Conservation (phyloP, 768 basidiomycete species). For the Tulasnella sp. region DNA sequence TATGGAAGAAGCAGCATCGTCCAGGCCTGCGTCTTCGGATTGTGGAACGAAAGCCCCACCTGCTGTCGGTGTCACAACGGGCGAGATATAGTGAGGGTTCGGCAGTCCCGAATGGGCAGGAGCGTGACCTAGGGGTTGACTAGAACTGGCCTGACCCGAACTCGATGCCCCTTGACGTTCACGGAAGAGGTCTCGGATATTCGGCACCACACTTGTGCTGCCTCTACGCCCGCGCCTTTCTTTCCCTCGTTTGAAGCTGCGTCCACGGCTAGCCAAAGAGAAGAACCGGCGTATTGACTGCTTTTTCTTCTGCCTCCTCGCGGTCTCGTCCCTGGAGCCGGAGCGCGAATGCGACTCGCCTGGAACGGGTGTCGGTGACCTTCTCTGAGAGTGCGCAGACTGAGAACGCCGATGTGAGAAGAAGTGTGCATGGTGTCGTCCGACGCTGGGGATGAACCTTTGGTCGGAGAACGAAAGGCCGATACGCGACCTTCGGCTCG, state of each 20-base stretch:
- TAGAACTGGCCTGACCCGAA: neutral
- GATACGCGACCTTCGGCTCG: slow-evolving; percentile 1
- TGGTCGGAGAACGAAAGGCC: slow-evolving; percentile 25
- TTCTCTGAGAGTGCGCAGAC: slow-evolving; percentile 18
- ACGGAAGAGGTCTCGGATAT: neutral
- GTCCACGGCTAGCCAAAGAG: slow-evolving; percentile 4
- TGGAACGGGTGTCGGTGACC: slow-evolving; percentile 11
- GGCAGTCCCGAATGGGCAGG: neutral
- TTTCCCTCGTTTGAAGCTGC: slow-evolving; percentile 3
- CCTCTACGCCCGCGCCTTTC: neutral
- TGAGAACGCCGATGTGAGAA: slow-evolving; percentile 1
- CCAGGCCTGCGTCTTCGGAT: neutral
- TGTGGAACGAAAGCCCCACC: neutral
- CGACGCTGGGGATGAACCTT: slow-evolving; percentile 1
- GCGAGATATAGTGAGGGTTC: neutral
- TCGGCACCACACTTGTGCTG: neutral
- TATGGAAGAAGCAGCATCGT: slow-evolving; percentile 3
- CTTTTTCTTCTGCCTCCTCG: neutral
- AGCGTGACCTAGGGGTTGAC: neutral
- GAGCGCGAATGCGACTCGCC: slow-evolving; percentile 6
- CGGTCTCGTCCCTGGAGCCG: neutral
- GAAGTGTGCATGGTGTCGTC: neutral
- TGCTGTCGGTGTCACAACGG: neutral
- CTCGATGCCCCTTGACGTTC: slow-evolving; percentile 1
- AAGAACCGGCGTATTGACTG: slow-evolving; percentile 4